These are phyloP conservation scores for Kwoniella europaea DNA, from an alignment of 768 basidiomycete species.

Conservation along the genomic window DNA sequence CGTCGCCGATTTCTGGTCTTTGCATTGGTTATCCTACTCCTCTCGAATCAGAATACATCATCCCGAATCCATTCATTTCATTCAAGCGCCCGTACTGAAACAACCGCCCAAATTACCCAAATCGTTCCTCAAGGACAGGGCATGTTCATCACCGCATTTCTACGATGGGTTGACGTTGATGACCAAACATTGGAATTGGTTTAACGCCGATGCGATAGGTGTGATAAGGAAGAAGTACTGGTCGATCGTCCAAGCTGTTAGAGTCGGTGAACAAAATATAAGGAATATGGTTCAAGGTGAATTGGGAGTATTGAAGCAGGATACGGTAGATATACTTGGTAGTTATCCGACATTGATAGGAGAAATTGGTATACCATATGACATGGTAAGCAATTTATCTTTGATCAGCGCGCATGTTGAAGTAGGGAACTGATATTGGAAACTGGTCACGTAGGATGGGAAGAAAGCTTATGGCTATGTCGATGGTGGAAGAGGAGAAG, in stretches of 20 bases:
- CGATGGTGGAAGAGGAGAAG: conserved; percentile 67
- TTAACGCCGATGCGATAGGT: conserved; percentile 86
- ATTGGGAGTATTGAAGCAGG: conserved; percentile 75
- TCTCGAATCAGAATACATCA: conserved; percentile 43
- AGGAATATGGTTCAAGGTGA: conserved; percentile 80
- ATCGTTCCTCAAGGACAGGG: conserved; percentile 42
- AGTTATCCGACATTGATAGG: conserved; percentile 87
- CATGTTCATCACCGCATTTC: conserved; percentile 50
- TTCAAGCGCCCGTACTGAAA: conserved; percentile 55
- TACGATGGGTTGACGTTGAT: conserved; percentile 58
- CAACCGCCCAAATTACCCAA: conserved; percentile 49
- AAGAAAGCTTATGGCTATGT: conserved; percentile 81
- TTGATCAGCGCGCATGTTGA: no score
- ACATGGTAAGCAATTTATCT: conserved; percentile 40
- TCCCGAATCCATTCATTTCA: conserved; percentile 55
- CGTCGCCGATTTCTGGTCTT: conserved; percentile 48
- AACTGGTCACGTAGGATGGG: conserved; percentile 64
- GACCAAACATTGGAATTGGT: conserved; percentile 59
- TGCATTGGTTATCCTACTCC: conserved; percentile 49
- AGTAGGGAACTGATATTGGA: conserved; percentile 19
- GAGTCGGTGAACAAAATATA: conserved; percentile 81
- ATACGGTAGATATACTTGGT: conserved; percentile 67
- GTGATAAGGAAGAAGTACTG: conserved; percentile 70
- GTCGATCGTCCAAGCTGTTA: conserved; percentile 68
- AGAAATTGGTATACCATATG: conserved; percentile 69